Percentiles rank a stretch among this genome's conserved stretches.
These are phyloP conservation scores for Eutrema yunnanense DNA, from an alignment of 345 rosid genomes.

Conservation along the genomic window DNA sequence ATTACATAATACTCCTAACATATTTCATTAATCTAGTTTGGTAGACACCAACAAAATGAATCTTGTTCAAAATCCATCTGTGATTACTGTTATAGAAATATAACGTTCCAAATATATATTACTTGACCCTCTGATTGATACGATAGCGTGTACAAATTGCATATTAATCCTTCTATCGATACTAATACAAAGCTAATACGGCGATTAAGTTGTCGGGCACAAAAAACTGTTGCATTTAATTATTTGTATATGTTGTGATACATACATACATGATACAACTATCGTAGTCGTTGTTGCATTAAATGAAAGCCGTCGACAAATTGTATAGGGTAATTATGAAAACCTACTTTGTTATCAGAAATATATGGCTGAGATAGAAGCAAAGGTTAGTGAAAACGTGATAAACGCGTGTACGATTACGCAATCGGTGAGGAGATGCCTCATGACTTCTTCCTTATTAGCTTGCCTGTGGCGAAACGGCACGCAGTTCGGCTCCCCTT, in stretches of 20 bases:
- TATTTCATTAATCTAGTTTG: neutral
- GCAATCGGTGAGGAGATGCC: constrained; percentile 55
- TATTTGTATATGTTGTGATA: neutral
- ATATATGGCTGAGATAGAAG: constrained; percentile 32
- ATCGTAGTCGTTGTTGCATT: neutral
- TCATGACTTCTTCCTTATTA: constrained; percentile 56
- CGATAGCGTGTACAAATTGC: neutral
- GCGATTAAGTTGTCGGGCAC: neutral
- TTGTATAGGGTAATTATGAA: neutral
- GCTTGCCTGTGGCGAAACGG: constrained; percentile 65
- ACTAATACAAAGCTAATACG: neutral
- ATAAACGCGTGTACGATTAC: constrained; percentile 65
- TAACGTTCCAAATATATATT: neutral
- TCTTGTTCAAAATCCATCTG: neutral
- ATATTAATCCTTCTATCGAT: neutral
- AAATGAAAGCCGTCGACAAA: neutral
- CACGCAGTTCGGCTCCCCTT: constrained; percentile 10
- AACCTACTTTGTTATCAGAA: neutral
- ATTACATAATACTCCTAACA: neutral
- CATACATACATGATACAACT: neutral
- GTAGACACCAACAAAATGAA: neutral
- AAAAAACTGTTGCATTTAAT: neutral
- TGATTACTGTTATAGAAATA: neutral
- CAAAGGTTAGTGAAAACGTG: constrained; percentile 52
- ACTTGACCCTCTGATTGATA: neutral